Percentiles rank a stretch among this genome's conserved stretches.
phyloP scores from a whole-genome alignment of 768 basidiomycete species.

The Lactarius sanguifluus region DNA sequence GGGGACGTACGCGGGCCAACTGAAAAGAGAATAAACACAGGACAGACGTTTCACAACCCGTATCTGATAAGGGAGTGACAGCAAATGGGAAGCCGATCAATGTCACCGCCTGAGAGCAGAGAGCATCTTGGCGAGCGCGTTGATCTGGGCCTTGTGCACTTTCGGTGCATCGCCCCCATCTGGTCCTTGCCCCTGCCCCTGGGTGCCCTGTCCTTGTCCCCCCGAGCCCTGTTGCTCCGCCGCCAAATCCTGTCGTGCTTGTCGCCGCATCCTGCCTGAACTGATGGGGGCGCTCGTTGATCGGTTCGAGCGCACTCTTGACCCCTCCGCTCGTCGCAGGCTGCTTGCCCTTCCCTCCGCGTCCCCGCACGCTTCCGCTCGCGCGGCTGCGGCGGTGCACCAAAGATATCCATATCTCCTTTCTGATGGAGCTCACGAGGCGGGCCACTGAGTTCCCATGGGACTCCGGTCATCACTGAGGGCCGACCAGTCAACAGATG shows the following conservation, averaged over 20 bases:
- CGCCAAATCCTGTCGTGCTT: constrained; percentile 71
- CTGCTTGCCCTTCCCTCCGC: constrained; percentile 24
- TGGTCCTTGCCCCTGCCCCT: constrained; percentile 25
- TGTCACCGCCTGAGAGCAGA: constrained; percentile 67
- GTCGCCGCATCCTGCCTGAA: constrained; percentile 63
- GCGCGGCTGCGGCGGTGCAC: constrained; percentile 55
- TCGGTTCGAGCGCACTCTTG: constrained; percentile 73
- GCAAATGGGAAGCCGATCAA: neutral
- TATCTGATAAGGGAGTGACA: neutral
- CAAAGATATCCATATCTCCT: constrained; percentile 57
- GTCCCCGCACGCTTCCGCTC: constrained; percentile 47
- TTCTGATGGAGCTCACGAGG: constrained; percentile 65
- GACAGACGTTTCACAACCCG: neutral
- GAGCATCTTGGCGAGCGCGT: constrained; percentile 88
- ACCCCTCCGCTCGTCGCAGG: constrained; percentile 40
- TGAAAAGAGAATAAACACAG: neutral
- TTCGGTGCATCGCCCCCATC: constrained; percentile 60
- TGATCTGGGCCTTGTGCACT: constrained; percentile 88
- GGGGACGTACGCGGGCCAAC: too few relatives aligned
- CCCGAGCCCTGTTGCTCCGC: constrained; percentile 8
- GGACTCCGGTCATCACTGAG: constrained; percentile 72
- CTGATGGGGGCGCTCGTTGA: constrained; percentile 64
- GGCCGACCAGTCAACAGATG: constrained; percentile 3
- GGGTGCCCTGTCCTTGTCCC: constrained; percentile 8
- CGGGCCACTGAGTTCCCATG: constrained; percentile 69